Evolutionary conservation across 495 filamentous ascomycete species (phyloP), one percentile per base, ranked within the genome.

Genomic region (Penicillium herquei): DNA sequence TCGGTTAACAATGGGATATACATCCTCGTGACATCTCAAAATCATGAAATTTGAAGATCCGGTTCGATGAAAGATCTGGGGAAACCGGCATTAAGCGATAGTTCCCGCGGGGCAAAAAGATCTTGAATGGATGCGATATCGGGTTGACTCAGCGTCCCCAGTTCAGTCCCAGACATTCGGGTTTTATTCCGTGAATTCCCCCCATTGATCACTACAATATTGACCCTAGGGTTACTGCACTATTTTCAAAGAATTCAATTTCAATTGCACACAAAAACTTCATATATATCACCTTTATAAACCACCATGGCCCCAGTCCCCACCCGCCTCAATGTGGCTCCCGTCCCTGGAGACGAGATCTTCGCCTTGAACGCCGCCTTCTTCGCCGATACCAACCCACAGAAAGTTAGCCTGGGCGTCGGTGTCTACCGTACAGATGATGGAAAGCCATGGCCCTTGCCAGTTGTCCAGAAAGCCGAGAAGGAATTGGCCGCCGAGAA

Each of bases 381-480:
- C 59, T 61, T 50, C 57, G 66, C 62, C 48, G 75, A 81, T 54
- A 48, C 70, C 39, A 52, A 58, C 66, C 75, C 76, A 3, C 64
- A 78, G 34, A 81, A 81, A 59, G 77, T 79, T 59, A 79, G 72
- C 49, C 65, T 81, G 31, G 77, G 75, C 10, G 66, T 75, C 14
- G 76, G 76, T 51, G 76, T 78, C 33, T 82, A 80, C 67, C 76
- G 78, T 49, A 80, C 79, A 42, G 74, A 80, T 40, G 73, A 81
- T 51, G 78, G 72, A 49, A 74, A 80, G 63, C 78, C 79, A 45
- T 82, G 79, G 79, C 71, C 77, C 13, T 60, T 82, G 8, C 76
- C 77, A 11, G 69, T 69, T 14, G 78, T 81, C 12, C 58, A 73
- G 42, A 71, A 74, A 64, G 76, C 73, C 17, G 74, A 79, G 63